These are phyloP conservation scores for Salix dunnii DNA, from an alignment of 345 rosid species.

Conservation along the genomic window DNA sequence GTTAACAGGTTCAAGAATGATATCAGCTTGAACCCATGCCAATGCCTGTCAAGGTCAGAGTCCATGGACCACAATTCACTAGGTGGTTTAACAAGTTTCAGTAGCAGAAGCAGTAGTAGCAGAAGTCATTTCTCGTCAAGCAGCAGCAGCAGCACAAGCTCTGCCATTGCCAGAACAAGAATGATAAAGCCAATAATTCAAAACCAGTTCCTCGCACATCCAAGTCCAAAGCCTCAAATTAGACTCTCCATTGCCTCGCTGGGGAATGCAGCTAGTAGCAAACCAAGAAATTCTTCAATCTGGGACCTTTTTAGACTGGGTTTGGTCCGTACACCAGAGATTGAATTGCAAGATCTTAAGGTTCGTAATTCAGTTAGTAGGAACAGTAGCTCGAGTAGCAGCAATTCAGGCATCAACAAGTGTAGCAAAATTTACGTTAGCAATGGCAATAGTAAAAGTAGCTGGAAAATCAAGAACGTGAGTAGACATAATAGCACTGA, in stretches of 20 bases:
- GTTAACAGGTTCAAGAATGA: slow-evolving; percentile 2
- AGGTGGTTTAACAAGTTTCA: slow-evolving; percentile 30
- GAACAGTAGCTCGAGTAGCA: slow-evolving; percentile 43
- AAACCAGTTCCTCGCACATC: slow-evolving; percentile 50
- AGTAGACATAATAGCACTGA: not conserved
- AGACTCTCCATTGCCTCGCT: slow-evolving; percentile 34
- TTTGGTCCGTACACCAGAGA: slow-evolving; percentile 72
- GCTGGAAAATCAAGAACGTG: not conserved
- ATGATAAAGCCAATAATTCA: slow-evolving; percentile 33
- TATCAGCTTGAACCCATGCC: slow-evolving; percentile 16
- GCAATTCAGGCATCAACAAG: slow-evolving; percentile 24
- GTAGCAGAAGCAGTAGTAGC: slow-evolving; percentile 47
- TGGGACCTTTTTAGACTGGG: slow-evolving; percentile 75
- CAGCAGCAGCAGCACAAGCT: slow-evolving; percentile 14
- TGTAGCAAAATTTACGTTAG: slow-evolving; percentile 33
- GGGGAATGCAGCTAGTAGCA: slow-evolving; percentile 17
- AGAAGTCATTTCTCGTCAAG: slow-evolving; percentile 33
- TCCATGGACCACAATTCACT: slow-evolving; percentile 43
- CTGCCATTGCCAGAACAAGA: not conserved
- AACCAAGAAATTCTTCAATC: slow-evolving; percentile 46
- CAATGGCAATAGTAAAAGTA: slow-evolving; percentile 24
- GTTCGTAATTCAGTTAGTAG: slow-evolving; percentile 27
- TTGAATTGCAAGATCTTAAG: slow-evolving; percentile 52
- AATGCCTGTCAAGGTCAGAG: slow-evolving; percentile 45
- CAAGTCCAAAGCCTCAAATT: slow-evolving; percentile 79